Evolutionary conservation across 805 yeast genomes (phyloP), one percentile per base, ranked within the genome.

Genomic region (Cyberlindnera suaveolens): DNA sequence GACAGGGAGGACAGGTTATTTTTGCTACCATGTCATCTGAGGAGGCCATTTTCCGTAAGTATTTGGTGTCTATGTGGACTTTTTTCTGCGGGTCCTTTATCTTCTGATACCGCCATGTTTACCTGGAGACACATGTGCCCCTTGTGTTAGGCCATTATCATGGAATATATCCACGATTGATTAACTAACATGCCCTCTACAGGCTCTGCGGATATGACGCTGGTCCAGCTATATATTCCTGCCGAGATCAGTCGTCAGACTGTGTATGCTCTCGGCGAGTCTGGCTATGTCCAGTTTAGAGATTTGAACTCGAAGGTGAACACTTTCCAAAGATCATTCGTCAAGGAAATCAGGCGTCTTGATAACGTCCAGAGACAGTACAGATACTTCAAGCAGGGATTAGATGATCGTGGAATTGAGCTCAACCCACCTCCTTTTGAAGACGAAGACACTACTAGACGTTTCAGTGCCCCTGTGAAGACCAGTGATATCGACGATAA

Each of bases 121-220:
- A 9, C 16, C 15, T 31, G 2, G 33, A 14, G 16, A 31, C 15
- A 14, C 33, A 15, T 31, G 33, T 31, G 33, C 33, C 33, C 17
- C 33, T 31, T 31, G 33, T 31, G 16, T 15, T 15, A 8, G 16
- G 17, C 33, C 33, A 31, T 14, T 14, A 5, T n/a, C 16, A 31
- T 14, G 15, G 33, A 6, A n/a, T 14, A 14, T 17, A 10, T 31
- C 15, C 33, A 7, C 7, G 16, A 31, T n/a, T 15, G 16, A 31
- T 32, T 44, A 44, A 52, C 54, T 32, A 30, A 30, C 33, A 9
- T 13, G 14, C 3, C 5, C 15, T 16, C 29, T 23, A 17, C 26
- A 58, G 62, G 96, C 73, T 87, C 98, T 48, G 98, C 98, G 84
- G 96, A 88, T 61, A 93, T 93, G 98, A 79, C 96, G 41, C 75